phyloP scores from a whole-genome alignment of 768 basidiomycete species.

The Daedaleopsis nitida region DNA sequence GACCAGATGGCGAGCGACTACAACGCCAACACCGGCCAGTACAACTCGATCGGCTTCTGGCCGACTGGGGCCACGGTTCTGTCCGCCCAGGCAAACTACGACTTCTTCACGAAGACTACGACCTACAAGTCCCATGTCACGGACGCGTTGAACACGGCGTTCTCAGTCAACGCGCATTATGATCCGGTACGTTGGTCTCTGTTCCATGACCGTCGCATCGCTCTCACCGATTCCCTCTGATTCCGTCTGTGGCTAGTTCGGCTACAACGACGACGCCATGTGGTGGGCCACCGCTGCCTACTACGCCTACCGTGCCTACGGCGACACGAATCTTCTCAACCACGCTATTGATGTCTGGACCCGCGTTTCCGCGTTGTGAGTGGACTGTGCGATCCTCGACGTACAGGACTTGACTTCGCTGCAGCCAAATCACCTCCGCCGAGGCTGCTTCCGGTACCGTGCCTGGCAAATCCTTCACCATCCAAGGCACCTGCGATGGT shows the following conservation, averaged over 20 bases:
- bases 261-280: constrained; percentile 53
- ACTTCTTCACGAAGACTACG: constrained; percentile 40
- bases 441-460: constrained; percentile 40
- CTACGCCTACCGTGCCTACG: constrained; percentile 51
- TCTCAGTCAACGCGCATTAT: constrained; percentile 40
- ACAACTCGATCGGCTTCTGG: constrained; percentile 56
- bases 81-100: constrained; percentile 52
- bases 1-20: constrained; percentile 42
- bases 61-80: constrained; percentile 37
- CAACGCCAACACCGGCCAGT: constrained; percentile 38
- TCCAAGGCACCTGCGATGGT: constrained; percentile 47
- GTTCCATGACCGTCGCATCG: background rate
- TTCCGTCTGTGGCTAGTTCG: constrained; percentile 23
- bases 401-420: background rate
- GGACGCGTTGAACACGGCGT: constrained; percentile 44
- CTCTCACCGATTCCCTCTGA: background rate
- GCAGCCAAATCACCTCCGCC: constrained; percentile 45
- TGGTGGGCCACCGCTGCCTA: constrained; percentile 60
- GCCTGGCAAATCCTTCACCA: constrained; percentile 43
- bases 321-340: constrained; percentile 41
- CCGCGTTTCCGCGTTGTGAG: constrained; percentile 48
- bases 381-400: background rate
- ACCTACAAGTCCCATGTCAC: constrained; percentile 41
- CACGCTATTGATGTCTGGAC: constrained; percentile 53
- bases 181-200: constrained; percentile 30